These are phyloP conservation scores for Citrus sinensis DNA, from an alignment of 345 rosid species.

Conservation along the genomic window DVS_A1.0 CM039162.1:29938501-29939000, in stretches of 20 bases:
- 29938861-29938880: background rate
- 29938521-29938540: background rate
- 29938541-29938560: background rate
- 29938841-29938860: background rate
- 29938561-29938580: background rate
- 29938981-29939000: slow-evolving; percentile 20
- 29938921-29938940: background rate
- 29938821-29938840: background rate
- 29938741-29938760: background rate
- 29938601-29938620: too few relatives aligned
- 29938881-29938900: background rate
- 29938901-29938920: background rate
- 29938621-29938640: background rate
- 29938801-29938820: background rate
- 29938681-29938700: background rate
- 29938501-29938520: background rate
- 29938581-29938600: background rate
- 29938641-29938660: background rate
- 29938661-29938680: background rate
- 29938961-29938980: slow-evolving; percentile 8
- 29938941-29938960: background rate
- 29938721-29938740: slow-evolving; percentile 4
- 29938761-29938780: background rate
- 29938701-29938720: background rate
- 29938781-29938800: background rate